These are phyloP conservation scores for Bisporella sp. DNA, from an alignment of 2,329 filamentous ascomycete genomes.

Conservation along the genomic window DNA sequence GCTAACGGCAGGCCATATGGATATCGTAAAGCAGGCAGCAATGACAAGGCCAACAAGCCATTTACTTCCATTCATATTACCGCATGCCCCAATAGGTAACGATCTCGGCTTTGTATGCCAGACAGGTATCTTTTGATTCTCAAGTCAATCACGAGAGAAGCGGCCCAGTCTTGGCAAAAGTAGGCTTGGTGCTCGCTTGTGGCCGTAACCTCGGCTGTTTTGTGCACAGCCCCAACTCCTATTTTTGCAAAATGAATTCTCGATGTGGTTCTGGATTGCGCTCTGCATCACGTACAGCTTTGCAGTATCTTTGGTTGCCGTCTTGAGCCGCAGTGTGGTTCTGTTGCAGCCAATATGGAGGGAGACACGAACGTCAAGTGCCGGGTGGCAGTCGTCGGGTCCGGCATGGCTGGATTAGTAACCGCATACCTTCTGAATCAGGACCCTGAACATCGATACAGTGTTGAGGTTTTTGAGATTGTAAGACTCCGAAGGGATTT, in stretches of 20 bases:
- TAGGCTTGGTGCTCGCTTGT: too few relatives aligned
- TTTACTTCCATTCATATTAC: neutral
- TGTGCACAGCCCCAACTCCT: neutral
- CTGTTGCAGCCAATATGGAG: neutral
- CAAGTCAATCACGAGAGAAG: too few relatives aligned
- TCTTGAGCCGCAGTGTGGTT: neutral
- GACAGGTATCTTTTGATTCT: too few relatives aligned
- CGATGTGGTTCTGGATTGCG: neutral
- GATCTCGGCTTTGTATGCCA: neutral
- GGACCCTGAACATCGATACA: slow-evolving; percentile 33
- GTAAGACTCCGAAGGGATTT: slow-evolving; percentile 21
- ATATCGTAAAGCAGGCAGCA: neutral
- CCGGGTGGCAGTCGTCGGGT: slow-evolving; percentile 38
- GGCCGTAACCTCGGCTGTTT: neutral
- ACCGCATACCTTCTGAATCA: slow-evolving; percentile 36
- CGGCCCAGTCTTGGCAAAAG: too few relatives aligned
- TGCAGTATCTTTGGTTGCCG: neutral
- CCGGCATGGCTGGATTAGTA: slow-evolving; percentile 42
- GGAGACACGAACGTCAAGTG: neutral
- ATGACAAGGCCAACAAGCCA: neutral
- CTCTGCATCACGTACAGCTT: neutral
- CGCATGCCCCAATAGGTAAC: neutral
- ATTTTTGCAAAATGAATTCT: neutral
- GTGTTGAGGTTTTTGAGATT: slow-evolving; percentile 38
- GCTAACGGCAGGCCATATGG: neutral